Conservation (phyloP, 2,329 filamentous ascomycete species). For the Trichophyton rubrum region DNA sequence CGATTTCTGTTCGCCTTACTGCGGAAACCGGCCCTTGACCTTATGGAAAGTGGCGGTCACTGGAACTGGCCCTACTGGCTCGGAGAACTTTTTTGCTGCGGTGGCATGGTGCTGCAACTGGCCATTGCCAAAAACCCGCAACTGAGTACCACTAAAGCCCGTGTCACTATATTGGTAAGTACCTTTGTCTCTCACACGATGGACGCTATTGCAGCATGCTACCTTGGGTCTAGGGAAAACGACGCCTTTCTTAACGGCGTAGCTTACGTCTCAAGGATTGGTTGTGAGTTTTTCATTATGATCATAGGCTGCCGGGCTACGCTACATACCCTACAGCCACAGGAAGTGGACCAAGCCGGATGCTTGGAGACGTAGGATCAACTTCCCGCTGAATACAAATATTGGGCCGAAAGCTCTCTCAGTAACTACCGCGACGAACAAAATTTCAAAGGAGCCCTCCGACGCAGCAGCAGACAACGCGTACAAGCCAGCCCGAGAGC, state of each 20-base stretch:
- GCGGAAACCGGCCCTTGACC: not conserved
- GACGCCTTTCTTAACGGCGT: not conserved
- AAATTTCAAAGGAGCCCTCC: not conserved
- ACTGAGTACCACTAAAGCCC: not conserved
- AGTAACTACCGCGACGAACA: not conserved
- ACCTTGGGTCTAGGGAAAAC: not conserved
- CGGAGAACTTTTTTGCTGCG: not conserved
- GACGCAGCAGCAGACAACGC: not conserved
- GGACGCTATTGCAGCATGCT: not conserved
- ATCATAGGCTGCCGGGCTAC: not conserved
- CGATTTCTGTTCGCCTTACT: not conserved
- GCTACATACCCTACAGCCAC: not conserved
- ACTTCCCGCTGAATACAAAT: not conserved
- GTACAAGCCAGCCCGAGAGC: not conserved
- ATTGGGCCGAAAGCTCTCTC: not conserved
- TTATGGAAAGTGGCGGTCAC: not conserved
- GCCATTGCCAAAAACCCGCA: not conserved
- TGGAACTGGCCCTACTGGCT: not conserved
- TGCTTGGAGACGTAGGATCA: not conserved
- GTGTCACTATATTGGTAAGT: not conserved
- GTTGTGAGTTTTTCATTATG: not conserved
- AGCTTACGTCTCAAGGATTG: not conserved
- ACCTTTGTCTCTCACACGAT: not conserved
- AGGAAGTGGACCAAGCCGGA: not conserved
- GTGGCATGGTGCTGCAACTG: not conserved